These are phyloP conservation scores for Isoetes taiwanensis DNA, from an alignment of 75 land plant genomes.

Conservation along the genomic window DNA sequence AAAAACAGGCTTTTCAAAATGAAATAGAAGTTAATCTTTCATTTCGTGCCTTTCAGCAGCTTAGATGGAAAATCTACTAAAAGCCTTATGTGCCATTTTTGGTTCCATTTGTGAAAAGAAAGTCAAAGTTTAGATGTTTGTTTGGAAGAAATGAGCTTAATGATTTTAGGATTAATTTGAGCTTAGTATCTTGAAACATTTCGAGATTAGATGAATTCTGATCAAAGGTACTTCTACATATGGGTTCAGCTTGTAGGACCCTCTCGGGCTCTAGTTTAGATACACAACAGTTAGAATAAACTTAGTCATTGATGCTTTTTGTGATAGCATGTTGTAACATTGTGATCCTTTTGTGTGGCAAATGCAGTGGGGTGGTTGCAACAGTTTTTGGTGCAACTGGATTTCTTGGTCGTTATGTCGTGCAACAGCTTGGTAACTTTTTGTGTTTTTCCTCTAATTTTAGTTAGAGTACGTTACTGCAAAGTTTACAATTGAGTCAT, in stretches of 20 bases:
- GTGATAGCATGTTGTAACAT: neutral
- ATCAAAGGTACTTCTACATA: neutral
- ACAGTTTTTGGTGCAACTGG: constrained; percentile 97
- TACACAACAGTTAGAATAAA: neutral
- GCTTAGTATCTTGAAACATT: neutral
- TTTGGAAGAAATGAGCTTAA: no score
- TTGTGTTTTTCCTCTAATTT: no score
- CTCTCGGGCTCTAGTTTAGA: neutral
- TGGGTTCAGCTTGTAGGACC: neutral
- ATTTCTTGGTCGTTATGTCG: constrained; percentile 90
- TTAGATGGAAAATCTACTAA: no score
- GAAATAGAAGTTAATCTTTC: no score
- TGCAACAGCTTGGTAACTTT: constrained; percentile 75
- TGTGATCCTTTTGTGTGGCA: neutral
- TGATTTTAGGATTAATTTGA: neutral
- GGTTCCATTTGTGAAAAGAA: no score
- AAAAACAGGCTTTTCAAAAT: no score
- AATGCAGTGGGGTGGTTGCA: constrained; percentile 81
- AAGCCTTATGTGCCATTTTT: no score
- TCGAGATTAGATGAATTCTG: neutral
- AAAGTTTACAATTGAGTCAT: neutral
- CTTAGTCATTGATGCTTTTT: neutral
- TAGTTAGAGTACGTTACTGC: no score
- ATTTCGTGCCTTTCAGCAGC: no score
- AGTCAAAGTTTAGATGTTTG: no score